A percentile compares a stretch with the other conserved stretches of the same genome.
Conservation (phyloP, 345 rosid genomes). For the Dipteronia dyeriana region DNA sequence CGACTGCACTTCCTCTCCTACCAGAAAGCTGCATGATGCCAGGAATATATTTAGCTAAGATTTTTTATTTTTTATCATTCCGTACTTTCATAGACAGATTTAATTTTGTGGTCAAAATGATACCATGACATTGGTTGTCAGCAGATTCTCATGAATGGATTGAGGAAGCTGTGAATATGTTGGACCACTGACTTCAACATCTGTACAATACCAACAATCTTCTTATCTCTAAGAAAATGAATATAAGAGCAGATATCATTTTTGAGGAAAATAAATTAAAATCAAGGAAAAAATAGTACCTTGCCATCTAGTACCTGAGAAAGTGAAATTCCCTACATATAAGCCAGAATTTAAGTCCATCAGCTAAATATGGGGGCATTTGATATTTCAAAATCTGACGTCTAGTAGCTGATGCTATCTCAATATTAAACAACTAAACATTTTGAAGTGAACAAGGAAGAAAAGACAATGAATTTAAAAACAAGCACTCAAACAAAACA, state of each 20-base stretch:
- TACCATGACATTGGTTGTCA: slow-evolving; percentile 53
- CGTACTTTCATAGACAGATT: slow-evolving; percentile 6
- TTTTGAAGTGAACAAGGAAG: not conserved
- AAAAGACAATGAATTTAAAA: not conserved
- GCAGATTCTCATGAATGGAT: slow-evolving; percentile 58
- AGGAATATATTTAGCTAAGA: slow-evolving; percentile 8
- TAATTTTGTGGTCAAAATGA: not conserved
- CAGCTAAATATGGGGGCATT: slow-evolving; percentile 1
- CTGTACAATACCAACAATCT: slow-evolving; percentile 32
- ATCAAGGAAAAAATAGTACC: slow-evolving; percentile 15
- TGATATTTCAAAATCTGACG: not conserved
- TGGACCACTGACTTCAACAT: slow-evolving; percentile 45
- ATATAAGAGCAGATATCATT: not conserved
- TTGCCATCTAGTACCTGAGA: slow-evolving; percentile 21
- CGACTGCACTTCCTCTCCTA: slow-evolving; percentile 51
- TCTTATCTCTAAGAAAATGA: slow-evolving; percentile 2
- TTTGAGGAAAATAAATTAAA: not conserved
- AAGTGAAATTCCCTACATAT: slow-evolving; percentile 26
- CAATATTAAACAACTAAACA: not conserved
- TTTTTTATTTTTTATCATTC: not conserved
- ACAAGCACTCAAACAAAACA: not conserved
- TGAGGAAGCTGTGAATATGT: slow-evolving; percentile 52
- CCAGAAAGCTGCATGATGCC: slow-evolving; percentile 47
- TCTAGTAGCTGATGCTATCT: not conserved
- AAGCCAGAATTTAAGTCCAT: slow-evolving; percentile 1